phyloP scores from a whole-genome alignment of 345 rosid genomes.

The Linum lewisii region DNA sequence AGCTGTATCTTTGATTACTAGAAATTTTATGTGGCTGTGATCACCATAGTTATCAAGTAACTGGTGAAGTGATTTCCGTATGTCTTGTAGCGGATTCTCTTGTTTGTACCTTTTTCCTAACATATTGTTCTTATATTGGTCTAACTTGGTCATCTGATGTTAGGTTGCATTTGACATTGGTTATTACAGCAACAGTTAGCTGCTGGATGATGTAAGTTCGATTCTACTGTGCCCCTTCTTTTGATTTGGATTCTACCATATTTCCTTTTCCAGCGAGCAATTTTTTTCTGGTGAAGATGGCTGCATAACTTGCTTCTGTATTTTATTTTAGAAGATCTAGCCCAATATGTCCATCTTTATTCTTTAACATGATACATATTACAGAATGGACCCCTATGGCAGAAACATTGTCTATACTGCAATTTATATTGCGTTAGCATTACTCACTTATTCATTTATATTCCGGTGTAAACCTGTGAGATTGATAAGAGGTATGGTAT shows the following conservation, averaged over 20 bases:
- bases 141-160: constrained; percentile 11
- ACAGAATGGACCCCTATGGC: neutral
- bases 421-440: no score
- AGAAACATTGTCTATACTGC: neutral
- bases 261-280: neutral
- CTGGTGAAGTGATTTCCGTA: neutral
- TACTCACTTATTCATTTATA: no score
- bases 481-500: no score
- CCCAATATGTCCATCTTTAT: no score
- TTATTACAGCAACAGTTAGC: constrained; percentile 81
- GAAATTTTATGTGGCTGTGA: neutral
- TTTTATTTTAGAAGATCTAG: no score
- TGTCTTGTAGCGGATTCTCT: neutral
- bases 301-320: neutral
- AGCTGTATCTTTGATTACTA: neutral
- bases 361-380: no score
- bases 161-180: constrained; percentile 87
- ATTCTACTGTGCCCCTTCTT: neutral
- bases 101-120: neutral
- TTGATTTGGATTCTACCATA: neutral
- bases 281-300: neutral
- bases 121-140: neutral
- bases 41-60: neutral
- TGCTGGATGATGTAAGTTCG: constrained; percentile 92
- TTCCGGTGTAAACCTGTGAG: no score